Base-by-base conservation (phyloP, 108 stramenopile species). In the Mayamaea pseudoterrestris region DNA sequence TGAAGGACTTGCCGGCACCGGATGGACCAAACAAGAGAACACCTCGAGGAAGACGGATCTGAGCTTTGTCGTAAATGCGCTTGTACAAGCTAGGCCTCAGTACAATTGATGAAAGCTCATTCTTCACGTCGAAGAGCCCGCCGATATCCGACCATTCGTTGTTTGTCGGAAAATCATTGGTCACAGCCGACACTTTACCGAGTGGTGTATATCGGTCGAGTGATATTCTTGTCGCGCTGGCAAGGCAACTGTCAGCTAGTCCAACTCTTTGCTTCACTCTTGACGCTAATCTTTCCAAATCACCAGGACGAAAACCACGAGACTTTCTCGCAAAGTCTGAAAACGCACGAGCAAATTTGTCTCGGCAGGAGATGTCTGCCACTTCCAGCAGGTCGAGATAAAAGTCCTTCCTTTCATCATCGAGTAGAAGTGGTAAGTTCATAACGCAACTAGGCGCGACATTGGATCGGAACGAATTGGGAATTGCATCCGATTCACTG, bases 1-100 rank as follows among this genome's bases (percentile, higher is more conserved):
- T 55, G 40, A 73, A 65, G 24, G 72, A 74, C 66, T 92, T 92
- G 1, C 85, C 90, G 66, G 65, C 71, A 24, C 90, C 90, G 6
- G 80, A 68, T 3, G 63, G 69, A 6, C 90, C 90, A 47, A 68
- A 85, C 13, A 92, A 62, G 9, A 92, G 61, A 43, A 87, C 48
- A 6, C 90, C 90, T 30, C 72, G 55, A 3, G 90, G 90, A 30
- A 83, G 60, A 14, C 61, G 49, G 17, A 82, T 72, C 21, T 71
- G 73, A 27, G 78, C 61, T 50, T 66, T 60, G 32, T 71, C 55
- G 47, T 82, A 92, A 7, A 92, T 74, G 20, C 28, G 43, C 43
- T 47, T 51, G 57, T 82, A 92, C 31, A 66, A 66, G 20, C 76
- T 51, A n/a, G 90, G 90, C 37, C 74, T 60, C 12, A 83, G 45